Evolutionary conservation across 768 basidiomycete species (phyloP), one percentile per base, ranked within the genome.

Genomic region (Tylopilus sp.): DNA sequence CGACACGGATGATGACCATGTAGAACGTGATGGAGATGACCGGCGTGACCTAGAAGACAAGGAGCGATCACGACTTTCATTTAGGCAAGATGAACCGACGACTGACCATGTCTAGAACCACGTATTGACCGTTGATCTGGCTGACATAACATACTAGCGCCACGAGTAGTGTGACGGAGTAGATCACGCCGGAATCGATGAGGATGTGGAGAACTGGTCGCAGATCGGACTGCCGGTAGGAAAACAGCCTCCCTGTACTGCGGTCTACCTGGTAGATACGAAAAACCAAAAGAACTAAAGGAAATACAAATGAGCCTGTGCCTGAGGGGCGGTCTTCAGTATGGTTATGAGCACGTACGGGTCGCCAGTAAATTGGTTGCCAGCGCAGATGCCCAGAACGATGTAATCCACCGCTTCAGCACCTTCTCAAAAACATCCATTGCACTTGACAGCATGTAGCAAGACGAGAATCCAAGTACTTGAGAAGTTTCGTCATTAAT

Each of bases 321-420:
- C n/a, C n/a, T 47, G 17, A 36, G 24, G 19, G 16, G 34, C n/a
- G 7, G 13, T 3, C 21, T 13, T n/a, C 6, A 17, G 14, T 17
- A 13, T 26, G 7, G 21, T n/a, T 19, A 14, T 9, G 29, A 42
- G 17, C 6, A 17, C 61, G 34, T 47, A 68, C 68, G 25, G 1
- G 72, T 71, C 17, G 66, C 63, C 24, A 58, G 49, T 0, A 74
- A 49, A 48, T 72, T 73, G 25, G 70, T 71, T 0, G 24, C 12
- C 49, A 50, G 19, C 7, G 38, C 38, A 1, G 22, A 30, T 17
- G 16, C 13, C 48, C 48, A 73, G 37, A 71, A 71, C 13, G 69
- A 53, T 3, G 56, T 71, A 43, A 74, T 69, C 72, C 72, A 75
- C 11, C 49, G 50, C 0, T 56, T 52, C 1, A 64, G 58, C 17